Conservation (phyloP, 2,329 filamentous ascomycete species). For the Orbilia javanica region DNA sequence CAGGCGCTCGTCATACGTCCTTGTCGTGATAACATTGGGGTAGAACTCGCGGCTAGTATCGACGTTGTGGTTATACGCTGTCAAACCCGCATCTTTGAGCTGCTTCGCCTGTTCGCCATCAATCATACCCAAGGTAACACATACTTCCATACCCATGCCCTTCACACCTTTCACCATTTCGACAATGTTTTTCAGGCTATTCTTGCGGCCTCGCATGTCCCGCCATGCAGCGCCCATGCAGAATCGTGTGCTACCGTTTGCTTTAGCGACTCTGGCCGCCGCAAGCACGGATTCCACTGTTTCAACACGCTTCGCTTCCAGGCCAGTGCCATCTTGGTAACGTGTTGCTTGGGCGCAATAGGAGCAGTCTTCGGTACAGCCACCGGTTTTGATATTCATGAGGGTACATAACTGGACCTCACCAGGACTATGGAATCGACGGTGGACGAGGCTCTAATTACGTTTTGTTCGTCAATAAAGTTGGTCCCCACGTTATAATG, state of each 20-base stretch:
- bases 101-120: conserved; percentile 83
- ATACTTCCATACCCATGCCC: conserved; percentile 87
- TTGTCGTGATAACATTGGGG: conserved; percentile 84
- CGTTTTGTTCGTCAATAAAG: conserved; percentile 46
- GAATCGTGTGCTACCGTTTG: conserved; percentile 88
- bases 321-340: conserved; percentile 74
- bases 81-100: conserved; percentile 84
- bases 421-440: conserved; percentile 84
- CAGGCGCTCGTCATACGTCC: conserved; percentile 87
- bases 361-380: conserved; percentile 90
- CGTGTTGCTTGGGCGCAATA: conserved; percentile 92
- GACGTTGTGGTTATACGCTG: conserved; percentile 94
- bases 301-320: conserved; percentile 83
- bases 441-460: conserved; percentile 79
- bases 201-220: conserved; percentile 92
- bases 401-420: conserved; percentile 92
- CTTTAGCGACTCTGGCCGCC: conserved; percentile 80
- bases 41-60: conserved; percentile 93
- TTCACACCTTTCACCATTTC: conserved; percentile 86
- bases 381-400: conserved; percentile 97
- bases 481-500: background rate
- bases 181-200: conserved; percentile 83
- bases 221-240: conserved; percentile 96
- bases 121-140: conserved; percentile 95
- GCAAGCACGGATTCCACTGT: conserved; percentile 83